Evolutionary conservation across 2,329 filamentous ascomycete species (phyloP).

Genomic region (Aspergillus brunneoviolaceus): DNA sequence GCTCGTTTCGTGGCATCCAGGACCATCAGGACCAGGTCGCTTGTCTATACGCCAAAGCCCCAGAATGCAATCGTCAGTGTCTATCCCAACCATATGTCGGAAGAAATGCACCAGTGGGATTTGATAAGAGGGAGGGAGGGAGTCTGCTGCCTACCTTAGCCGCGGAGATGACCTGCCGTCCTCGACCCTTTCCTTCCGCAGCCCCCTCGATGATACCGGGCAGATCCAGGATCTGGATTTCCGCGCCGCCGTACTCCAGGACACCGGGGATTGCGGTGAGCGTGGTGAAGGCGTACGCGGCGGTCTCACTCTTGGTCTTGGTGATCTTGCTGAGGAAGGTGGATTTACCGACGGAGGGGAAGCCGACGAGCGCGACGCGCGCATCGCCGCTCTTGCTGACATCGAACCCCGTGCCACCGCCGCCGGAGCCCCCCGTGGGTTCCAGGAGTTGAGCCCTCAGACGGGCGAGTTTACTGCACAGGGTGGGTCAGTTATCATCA

Average conservation of each 20-base stretch:
- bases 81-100: neutral
- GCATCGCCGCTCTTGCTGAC: conserved; percentile 97
- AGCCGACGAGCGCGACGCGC: conserved; percentile 95
- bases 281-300: conserved; percentile 95
- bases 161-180: conserved; percentile 93
- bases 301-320: conserved; percentile 94
- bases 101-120: no score
- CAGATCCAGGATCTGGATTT: conserved; percentile 96
- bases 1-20: conserved; percentile 95
- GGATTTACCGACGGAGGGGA: conserved; percentile 97
- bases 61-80: neutral
- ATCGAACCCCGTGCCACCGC: conserved; percentile 78
- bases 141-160: conserved; percentile 62
- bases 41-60: conserved; percentile 57
- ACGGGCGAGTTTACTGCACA: conserved; percentile 82
- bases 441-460: conserved; percentile 92
- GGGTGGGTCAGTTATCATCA: neutral
- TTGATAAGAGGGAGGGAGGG: neutral
- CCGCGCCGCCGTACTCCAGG: conserved; percentile 93
- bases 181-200: conserved; percentile 90
- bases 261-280: conserved; percentile 96
- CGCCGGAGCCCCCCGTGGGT: conserved; percentile 75
- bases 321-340: conserved; percentile 99
- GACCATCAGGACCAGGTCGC: conserved; percentile 94
- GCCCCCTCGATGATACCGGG: conserved; percentile 98